Percentiles rank a stretch among this genome's conserved stretches.
These are phyloP conservation scores for Lecanicillium sp. DNA, from an alignment of 2,329 filamentous ascomycete genomes.

Conservation along the genomic window DNA sequence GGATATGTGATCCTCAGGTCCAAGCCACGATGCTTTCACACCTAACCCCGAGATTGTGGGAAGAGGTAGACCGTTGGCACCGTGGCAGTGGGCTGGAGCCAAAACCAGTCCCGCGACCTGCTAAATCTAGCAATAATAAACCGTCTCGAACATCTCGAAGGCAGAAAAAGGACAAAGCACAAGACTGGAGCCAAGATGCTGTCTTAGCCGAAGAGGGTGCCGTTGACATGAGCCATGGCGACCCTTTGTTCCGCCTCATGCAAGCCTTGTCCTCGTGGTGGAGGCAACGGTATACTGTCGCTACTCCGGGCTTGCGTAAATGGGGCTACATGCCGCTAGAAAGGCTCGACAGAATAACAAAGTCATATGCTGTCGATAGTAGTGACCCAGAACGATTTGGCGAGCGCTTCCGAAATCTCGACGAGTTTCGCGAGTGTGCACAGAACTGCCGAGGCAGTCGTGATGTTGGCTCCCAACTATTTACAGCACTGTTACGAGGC, in stretches of 20 bases:
- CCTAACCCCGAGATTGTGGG: constrained; percentile 57
- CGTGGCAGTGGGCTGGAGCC: constrained; percentile 52
- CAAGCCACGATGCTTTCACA: constrained; percentile 71
- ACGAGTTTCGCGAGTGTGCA: constrained; percentile 62
- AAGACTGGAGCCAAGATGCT: constrained; percentile 66
- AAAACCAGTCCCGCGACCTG: constrained; percentile 12
- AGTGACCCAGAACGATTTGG: constrained; percentile 61
- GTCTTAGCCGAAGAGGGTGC: constrained; percentile 59
- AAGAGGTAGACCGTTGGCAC: constrained; percentile 67
- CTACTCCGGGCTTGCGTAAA: constrained; percentile 76
- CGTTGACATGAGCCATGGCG: constrained; percentile 72
- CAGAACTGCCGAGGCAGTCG: constrained; percentile 69
- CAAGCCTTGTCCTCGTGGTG: constrained; percentile 75
- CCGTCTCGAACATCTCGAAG: not conserved
- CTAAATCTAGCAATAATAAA: constrained; percentile 20
- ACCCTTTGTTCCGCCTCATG: constrained; percentile 71
- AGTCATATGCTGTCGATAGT: constrained; percentile 56
- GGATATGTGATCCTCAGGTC: constrained; percentile 69
- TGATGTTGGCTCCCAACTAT: constrained; percentile 82
- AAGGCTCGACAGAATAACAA: constrained; percentile 63
- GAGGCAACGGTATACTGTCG: constrained; percentile 74
- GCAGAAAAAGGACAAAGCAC: constrained; percentile 28
- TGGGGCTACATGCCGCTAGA: constrained; percentile 77
- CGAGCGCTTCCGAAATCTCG: constrained; percentile 60
- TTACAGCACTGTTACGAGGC: constrained; percentile 74